Percentiles rank a stretch among this genome's conserved stretches.
These are phyloP conservation scores for Saccharomycopsis olivae DNA, from an alignment of 805 yeast species.

Conservation along the genomic window DNA sequence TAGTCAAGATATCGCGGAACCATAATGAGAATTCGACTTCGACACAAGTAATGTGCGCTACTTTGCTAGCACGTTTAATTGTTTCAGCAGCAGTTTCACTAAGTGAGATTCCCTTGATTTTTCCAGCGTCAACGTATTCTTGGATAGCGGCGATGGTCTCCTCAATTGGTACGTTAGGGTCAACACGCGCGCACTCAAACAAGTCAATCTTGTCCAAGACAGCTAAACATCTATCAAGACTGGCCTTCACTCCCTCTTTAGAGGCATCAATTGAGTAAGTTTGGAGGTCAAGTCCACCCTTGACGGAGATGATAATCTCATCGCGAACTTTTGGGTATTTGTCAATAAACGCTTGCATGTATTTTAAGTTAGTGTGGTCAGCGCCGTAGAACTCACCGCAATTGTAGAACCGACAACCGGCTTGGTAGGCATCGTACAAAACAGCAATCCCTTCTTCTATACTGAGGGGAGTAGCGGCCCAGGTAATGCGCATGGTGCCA, in stretches of 20 bases:
- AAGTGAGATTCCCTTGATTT: conserved; percentile 59
- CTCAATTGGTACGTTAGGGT: conserved; percentile 44
- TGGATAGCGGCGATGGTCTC: conserved; percentile 47
- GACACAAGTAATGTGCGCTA: conserved; percentile 51
- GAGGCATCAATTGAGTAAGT: conserved; percentile 39
- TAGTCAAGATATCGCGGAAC: conserved; percentile 45
- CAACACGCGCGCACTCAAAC: conserved; percentile 68
- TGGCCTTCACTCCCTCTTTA: conserved; percentile 33
- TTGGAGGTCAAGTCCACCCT: conserved; percentile 44
- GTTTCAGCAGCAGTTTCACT: conserved; percentile 62
- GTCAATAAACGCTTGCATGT: conserved; percentile 47
- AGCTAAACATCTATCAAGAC: conserved; percentile 37
- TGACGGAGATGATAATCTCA: conserved; percentile 52
- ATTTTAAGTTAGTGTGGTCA: conserved; percentile 40
- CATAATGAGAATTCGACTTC: conserved; percentile 75
- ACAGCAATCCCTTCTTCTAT: conserved; percentile 40
- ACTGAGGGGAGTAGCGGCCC: conserved; percentile 49
- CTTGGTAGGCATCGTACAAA: conserved; percentile 38
- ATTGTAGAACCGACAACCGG: conserved; percentile 46
- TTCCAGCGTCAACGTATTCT: conserved; percentile 51
- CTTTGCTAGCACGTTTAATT: conserved; percentile 44
- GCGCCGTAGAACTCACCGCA: conserved; percentile 75
- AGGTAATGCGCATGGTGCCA: conserved; percentile 78
- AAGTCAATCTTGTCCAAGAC: conserved; percentile 39
- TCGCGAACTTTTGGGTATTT: conserved; percentile 44